Evolutionary conservation across 805 yeast species (phyloP).

Genomic region (Hanseniaspora clermontiae): DNA sequence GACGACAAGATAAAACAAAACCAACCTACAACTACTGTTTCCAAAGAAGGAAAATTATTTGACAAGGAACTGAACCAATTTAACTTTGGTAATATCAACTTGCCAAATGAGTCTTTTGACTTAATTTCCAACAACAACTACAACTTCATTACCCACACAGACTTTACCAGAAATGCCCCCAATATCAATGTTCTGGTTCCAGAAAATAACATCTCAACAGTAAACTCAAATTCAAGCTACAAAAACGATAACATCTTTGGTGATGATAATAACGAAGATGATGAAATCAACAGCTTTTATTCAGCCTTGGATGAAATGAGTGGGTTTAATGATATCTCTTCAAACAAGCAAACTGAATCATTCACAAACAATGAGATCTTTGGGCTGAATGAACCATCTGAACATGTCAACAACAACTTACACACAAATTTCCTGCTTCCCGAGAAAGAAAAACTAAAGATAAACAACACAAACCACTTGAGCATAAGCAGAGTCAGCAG

Average conservation of each 20-base stretch:
- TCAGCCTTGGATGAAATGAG: conserved; percentile 1
- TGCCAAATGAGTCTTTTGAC: background rate
- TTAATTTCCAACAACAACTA: background rate
- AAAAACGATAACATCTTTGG: background rate
- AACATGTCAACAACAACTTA: background rate
- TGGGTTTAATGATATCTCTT: background rate
- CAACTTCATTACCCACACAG: conserved; percentile 14
- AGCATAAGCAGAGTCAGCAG: background rate
- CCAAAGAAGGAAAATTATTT: background rate
- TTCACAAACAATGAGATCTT: background rate
- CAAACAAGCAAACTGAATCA: background rate
- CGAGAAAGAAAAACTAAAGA: background rate
- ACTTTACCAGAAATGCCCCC: background rate
- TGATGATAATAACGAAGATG: background rate
- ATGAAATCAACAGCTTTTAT: conserved; percentile 10
- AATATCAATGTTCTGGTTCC: background rate
- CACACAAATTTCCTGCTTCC: conserved; percentile 1
- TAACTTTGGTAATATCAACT: background rate
- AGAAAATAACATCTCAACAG: background rate
- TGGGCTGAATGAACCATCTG: background rate
- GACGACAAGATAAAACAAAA: background rate
- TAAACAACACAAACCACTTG: background rate
- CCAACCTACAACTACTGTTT: background rate
- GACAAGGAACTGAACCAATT: background rate
- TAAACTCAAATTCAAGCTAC: background rate